Evolutionary conservation across 495 filamentous ascomycete species (phyloP).

Genomic region (Paragyromitra xinjiangensis): DNA sequence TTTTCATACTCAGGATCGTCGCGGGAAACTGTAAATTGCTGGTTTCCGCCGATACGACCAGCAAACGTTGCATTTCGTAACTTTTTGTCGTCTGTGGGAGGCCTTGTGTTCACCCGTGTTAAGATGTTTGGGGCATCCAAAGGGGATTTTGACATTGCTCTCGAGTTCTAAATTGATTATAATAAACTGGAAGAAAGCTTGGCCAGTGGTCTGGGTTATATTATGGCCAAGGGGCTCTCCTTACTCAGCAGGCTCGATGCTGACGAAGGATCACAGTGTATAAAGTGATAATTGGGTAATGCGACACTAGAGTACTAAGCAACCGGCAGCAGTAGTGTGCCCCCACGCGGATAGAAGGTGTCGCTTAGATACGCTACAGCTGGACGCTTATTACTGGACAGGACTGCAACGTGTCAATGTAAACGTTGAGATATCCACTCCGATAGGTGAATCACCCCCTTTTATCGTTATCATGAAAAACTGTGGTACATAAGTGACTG

Average conservation of each 20-base stretch:
- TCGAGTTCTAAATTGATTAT: background rate
- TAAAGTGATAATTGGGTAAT: background rate
- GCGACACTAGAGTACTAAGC: background rate
- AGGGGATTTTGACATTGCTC: background rate
- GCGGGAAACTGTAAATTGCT: constrained; percentile 61
- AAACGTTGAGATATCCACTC: too few relatives aligned
- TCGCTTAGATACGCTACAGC: too few relatives aligned
- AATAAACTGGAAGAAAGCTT: background rate
- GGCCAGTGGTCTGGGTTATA: background rate
- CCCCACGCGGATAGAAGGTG: too few relatives aligned
- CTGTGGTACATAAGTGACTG: too few relatives aligned
- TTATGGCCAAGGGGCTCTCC: background rate
- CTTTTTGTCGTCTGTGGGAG: background rate
- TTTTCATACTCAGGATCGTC: constrained; percentile 59
- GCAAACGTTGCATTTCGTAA: constrained; percentile 58
- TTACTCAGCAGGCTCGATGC: background rate
- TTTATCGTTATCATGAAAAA: too few relatives aligned
- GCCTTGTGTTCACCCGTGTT: background rate
- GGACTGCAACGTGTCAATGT: too few relatives aligned
- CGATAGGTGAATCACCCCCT: too few relatives aligned
- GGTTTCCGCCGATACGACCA: constrained; percentile 64
- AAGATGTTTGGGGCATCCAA: background rate
- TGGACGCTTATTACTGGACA: too few relatives aligned
- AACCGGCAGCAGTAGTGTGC: background rate
- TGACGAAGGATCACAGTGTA: background rate